phyloP scores from a whole-genome alignment of 208 protist species.

The Trypanosoma mega region DNA sequence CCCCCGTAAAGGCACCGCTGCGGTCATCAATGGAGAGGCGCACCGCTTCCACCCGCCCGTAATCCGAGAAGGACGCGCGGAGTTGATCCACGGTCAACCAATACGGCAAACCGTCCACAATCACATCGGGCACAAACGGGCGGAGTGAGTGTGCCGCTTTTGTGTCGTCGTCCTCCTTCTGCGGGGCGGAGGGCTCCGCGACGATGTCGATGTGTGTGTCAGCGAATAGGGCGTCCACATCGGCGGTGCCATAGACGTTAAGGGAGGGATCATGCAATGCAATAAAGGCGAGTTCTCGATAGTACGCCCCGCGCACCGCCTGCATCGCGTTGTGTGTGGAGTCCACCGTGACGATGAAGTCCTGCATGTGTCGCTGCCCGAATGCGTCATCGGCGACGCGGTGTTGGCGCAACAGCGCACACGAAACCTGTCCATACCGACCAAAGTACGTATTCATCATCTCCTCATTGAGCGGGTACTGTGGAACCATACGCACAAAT shows the following conservation, averaged over 20 bases:
- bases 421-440: constrained; percentile 84
- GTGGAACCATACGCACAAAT: constrained; percentile 81
- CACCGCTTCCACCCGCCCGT: constrained; percentile 53
- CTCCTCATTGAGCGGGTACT: constrained; percentile 72
- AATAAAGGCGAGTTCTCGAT: constrained; percentile 81
- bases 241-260: constrained; percentile 57
- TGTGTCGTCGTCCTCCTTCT: not conserved
- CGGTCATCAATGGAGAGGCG: constrained; percentile 71
- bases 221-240: constrained; percentile 51
- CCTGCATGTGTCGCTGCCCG: constrained; percentile 43
- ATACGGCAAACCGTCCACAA: constrained; percentile 83
- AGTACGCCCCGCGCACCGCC: constrained; percentile 71
- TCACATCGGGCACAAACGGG: constrained; percentile 72
- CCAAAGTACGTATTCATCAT: constrained; percentile 88
- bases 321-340: constrained; percentile 64
- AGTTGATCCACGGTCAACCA: constrained; percentile 80
- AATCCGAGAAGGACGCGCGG: constrained; percentile 61
- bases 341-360: constrained; percentile 86
- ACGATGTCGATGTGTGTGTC: constrained; percentile 29
- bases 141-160: constrained; percentile 1
- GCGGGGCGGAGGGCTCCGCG: constrained; percentile 1
- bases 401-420: constrained; percentile 42
- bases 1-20: constrained; percentile 75
- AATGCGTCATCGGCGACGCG: constrained; percentile 13
- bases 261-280: constrained; percentile 53